phyloP scores from a whole-genome alignment of 176 grass and related monocot species.

The Pontederia paniculata region DNA sequence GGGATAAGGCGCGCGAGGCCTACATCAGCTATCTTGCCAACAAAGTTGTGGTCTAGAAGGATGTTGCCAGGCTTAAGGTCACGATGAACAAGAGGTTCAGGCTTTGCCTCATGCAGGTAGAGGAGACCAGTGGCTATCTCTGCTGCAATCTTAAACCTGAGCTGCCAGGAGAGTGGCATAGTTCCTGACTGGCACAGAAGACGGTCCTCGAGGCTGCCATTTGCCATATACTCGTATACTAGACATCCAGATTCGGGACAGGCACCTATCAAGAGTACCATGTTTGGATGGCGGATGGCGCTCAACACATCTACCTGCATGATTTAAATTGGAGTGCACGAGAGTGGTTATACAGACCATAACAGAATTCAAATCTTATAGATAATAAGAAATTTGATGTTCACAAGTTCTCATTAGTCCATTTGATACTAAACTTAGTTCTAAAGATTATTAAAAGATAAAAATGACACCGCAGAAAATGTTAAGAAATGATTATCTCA shows the following conservation, averaged over 20 bases:
- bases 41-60: constrained; percentile 84
- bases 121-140: constrained; percentile 78
- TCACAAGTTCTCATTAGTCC: no score
- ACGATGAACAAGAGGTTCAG: constrained; percentile 82
- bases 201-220: constrained; percentile 89
- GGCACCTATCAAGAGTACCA: constrained; percentile 84
- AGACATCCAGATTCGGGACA: constrained; percentile 83
- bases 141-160: constrained; percentile 63
- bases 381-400: neutral
- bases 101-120: constrained; percentile 80
- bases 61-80: constrained; percentile 93
- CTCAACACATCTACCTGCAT: constrained; percentile 71
- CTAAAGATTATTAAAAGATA: no score
- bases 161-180: constrained; percentile 46
- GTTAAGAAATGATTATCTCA: neutral
- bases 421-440: no score
- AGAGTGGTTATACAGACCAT: neutral
- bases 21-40: constrained; percentile 94
- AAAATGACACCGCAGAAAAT: no score
- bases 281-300: constrained; percentile 88
- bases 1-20: constrained; percentile 74
- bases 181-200: constrained; percentile 40
- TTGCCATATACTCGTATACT: constrained; percentile 92
- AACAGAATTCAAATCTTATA: neutral
- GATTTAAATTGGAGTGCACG: neutral